Percentiles rank a stretch among this genome's conserved stretches.
These are phyloP conservation scores for Silybum marianum DNA, from an alignment of 129 eudicot genomes.

Conservation along the genomic window DNA sequence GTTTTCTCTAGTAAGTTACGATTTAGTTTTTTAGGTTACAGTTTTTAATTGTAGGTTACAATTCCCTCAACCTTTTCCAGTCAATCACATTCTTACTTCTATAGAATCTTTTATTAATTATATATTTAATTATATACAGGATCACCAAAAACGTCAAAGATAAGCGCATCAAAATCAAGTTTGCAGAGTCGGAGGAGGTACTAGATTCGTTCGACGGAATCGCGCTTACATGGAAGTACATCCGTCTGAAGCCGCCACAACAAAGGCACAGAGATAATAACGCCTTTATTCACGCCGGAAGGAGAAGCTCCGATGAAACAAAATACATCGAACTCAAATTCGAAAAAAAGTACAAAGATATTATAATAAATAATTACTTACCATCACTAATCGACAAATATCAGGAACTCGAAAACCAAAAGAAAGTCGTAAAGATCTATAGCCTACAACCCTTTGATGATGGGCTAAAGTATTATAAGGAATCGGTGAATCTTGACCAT, in stretches of 20 bases:
- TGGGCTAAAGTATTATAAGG: conserved; percentile 19
- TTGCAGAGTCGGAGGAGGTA: conserved; percentile 9
- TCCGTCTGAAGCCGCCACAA: conserved; percentile 16
- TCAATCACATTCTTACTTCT: too few species aligned
- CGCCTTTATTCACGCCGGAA: conserved; percentile 4
- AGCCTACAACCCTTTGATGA: conserved; percentile 41
- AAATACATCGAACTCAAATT: conserved; percentile 50
- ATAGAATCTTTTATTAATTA: too few species aligned
- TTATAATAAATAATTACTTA: conserved; percentile 41
- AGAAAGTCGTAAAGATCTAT: conserved; percentile 46
- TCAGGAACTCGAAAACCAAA: conserved; percentile 39
- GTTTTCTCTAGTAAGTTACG: too few species aligned
- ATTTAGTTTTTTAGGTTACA: too few species aligned
- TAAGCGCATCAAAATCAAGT: conserved; percentile 12
- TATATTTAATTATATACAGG: neutral
- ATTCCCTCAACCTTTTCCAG: too few species aligned
- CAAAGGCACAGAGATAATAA: neutral
- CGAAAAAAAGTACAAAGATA: conserved; percentile 46
- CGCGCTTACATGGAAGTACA: conserved; percentile 50
- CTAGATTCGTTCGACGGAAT: conserved; percentile 14
- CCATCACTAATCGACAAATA: conserved; percentile 41
- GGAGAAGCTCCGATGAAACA: conserved; percentile 30
- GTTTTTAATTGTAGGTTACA: too few species aligned
- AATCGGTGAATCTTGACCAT: conserved; percentile 37
- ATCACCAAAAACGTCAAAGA: conserved; percentile 13